Percentiles rank a stretch among this genome's conserved stretches.
These are phyloP conservation scores for Moelleriella libera DNA, from an alignment of 2,329 filamentous ascomycete genomes.

Conservation along the genomic window DNA sequence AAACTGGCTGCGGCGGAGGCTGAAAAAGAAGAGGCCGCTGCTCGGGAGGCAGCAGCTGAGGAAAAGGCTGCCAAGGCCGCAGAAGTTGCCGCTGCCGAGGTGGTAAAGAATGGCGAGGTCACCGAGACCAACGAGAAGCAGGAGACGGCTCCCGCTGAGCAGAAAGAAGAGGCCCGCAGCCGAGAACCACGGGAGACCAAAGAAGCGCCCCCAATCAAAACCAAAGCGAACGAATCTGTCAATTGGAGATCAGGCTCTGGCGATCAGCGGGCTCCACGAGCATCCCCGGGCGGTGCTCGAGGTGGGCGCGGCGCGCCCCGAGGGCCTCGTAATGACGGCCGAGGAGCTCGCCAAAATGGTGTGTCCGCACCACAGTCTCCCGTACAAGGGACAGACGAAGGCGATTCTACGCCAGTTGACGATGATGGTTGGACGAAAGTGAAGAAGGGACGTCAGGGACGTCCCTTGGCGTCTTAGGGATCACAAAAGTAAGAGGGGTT, in stretches of 20 bases:
- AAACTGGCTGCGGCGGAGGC: constrained; percentile 35
- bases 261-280: constrained; percentile 29
- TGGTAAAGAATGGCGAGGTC: constrained; percentile 16
- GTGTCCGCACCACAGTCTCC: constrained; percentile 22
- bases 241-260: constrained; percentile 44
- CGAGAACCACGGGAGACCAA: constrained; percentile 27
- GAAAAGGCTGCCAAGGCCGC: constrained; percentile 6
- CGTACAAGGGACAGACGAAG: constrained; percentile 16
- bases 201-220: constrained; percentile 35
- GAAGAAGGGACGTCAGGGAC: constrained; percentile 22
- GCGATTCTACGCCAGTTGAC: constrained; percentile 22
- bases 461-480: constrained; percentile 11
- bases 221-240: constrained; percentile 41
- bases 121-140: constrained; percentile 7
- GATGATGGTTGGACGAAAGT: constrained; percentile 54
- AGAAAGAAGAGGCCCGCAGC: constrained; percentile 28
- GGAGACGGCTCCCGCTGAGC: constrained; percentile 26
- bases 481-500: constrained; percentile 14
- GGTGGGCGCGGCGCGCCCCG: constrained; percentile 21
- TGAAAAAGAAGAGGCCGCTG: constrained; percentile 26
- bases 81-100: constrained; percentile 1
- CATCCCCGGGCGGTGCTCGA: constrained; percentile 27
- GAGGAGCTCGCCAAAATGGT: constrained; percentile 33
- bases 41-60: constrained; percentile 18
- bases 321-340: constrained; percentile 28